These are phyloP conservation scores for Vinca minor DNA, from an alignment of 257 asterid genomes.

Conservation along the genomic window DNA sequence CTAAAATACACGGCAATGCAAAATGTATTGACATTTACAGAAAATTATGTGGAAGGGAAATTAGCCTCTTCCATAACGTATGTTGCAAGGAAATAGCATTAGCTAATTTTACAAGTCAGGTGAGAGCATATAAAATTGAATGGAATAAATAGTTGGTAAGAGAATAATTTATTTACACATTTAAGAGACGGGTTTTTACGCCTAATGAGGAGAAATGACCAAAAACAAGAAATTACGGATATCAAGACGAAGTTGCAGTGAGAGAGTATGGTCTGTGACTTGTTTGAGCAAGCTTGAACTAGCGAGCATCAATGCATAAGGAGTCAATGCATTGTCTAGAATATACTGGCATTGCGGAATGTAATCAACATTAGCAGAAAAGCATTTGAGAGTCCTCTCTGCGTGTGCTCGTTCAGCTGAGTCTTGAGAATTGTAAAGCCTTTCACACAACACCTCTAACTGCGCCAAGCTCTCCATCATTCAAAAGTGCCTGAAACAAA, in stretches of 20 bases:
- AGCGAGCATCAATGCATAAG: constrained; percentile 98
- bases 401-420: constrained; percentile 93
- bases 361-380: constrained; percentile 80
- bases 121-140: neutral
- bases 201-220: constrained; percentile 21
- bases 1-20: constrained; percentile 91
- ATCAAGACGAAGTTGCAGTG: constrained; percentile 96
- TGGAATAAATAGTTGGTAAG: neutral
- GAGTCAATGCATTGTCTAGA: constrained; percentile 95
- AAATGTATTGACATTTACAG: constrained; percentile 65
- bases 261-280: constrained; percentile 92
- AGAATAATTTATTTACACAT: neutral
- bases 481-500: neutral
- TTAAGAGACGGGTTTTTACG: neutral
- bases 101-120: neutral
- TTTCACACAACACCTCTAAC: constrained; percentile 91
- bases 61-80: neutral
- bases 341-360: constrained; percentile 97
- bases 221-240: constrained; percentile 65
- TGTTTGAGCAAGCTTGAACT: constrained; percentile 99
- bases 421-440: constrained; percentile 95
- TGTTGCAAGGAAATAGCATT: neutral
- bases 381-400: constrained; percentile 94
- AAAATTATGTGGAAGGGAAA: constrained; percentile 23
- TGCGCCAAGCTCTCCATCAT: constrained; percentile 96